Percentiles rank a stretch among this genome's conserved stretches.
Conservation (phyloP, 2,329 filamentous ascomycete species). For the Rhinocladiella similis region DNA sequence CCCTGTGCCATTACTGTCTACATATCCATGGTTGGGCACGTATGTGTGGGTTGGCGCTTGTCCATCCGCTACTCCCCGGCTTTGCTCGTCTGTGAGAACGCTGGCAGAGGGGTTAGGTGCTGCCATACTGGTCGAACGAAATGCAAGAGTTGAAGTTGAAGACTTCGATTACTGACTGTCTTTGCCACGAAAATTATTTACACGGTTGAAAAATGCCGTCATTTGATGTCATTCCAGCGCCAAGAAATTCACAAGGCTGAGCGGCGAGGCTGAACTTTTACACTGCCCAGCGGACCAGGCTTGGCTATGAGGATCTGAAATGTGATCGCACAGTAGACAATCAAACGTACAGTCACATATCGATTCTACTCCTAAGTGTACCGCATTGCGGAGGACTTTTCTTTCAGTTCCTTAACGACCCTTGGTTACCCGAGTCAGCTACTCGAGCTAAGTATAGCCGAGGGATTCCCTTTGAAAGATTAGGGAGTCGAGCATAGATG, state of each 20-base stretch:
- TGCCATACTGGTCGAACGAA: not conserved
- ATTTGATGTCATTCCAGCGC: conserved; percentile 1
- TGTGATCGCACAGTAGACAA: too few relatives aligned
- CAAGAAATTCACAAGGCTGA: not conserved
- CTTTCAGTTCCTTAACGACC: too few relatives aligned
- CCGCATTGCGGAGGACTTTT: too few relatives aligned
- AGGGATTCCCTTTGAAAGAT: too few relatives aligned
- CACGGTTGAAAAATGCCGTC: not conserved
- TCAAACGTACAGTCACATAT: too few relatives aligned
- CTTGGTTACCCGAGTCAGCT: too few relatives aligned
- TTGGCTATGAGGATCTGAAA: too few relatives aligned
- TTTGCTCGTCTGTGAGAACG: not conserved
- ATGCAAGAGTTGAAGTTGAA: not conserved
- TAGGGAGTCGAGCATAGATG: too few relatives aligned
- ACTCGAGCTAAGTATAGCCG: too few relatives aligned
- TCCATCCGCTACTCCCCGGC: conserved; percentile 43
- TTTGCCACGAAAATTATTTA: conserved; percentile 1
- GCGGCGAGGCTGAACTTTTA: too few relatives aligned
- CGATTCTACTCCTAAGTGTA: too few relatives aligned
- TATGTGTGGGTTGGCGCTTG: conserved; percentile 50
- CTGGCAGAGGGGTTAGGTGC: not conserved
- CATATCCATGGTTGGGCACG: conserved; percentile 51
- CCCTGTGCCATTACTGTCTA: conserved; percentile 33
- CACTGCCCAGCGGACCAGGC: too few relatives aligned
- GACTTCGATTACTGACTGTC: not conserved